phyloP scores from a whole-genome alignment of 345 rosid species.

The Citrus cavaleriei region DNA sequence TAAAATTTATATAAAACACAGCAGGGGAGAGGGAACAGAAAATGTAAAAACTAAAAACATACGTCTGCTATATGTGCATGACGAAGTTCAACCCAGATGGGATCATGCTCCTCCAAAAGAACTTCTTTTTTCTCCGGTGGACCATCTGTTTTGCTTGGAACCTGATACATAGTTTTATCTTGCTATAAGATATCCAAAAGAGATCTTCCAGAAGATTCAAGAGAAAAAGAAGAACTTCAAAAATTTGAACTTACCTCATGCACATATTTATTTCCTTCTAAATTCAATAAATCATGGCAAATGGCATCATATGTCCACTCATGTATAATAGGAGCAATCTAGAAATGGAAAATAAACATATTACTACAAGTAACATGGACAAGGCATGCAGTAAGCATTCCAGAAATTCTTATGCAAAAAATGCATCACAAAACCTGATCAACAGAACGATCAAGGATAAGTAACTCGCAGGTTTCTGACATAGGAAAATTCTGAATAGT shows the following conservation, averaged over 20 bases:
- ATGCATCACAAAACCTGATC: constrained; percentile 68
- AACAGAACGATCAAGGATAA: constrained; percentile 91
- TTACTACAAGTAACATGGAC: constrained; percentile 8
- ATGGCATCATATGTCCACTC: constrained; percentile 99
- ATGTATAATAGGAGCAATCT: constrained; percentile 98
- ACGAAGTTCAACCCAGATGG: constrained; percentile 96
- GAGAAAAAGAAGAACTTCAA: constrained; percentile 13
- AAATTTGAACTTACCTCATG: constrained; percentile 64
- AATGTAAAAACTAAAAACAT: constrained; percentile 27
- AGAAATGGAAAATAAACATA: constrained; percentile 26
- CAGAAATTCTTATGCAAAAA: constrained; percentile 6
- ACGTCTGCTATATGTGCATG: constrained; percentile 98
- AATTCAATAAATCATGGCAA: constrained; percentile 88
- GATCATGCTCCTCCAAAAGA: constrained; percentile 98
- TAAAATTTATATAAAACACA: neutral
- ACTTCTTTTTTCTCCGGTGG: constrained; percentile 92
- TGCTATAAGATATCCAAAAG: constrained; percentile 27
- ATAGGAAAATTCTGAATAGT: constrained; percentile 72
- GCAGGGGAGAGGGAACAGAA: neutral
- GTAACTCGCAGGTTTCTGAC: constrained; percentile 92
- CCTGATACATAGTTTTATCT: constrained; percentile 41
- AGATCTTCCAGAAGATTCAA: constrained; percentile 21
- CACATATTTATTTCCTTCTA: constrained; percentile 97
- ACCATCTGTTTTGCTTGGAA: constrained; percentile 75
- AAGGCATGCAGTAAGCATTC: neutral